These are phyloP conservation scores for Boletus sp. DNA, from an alignment of 1,284 basidiomycete species.

Conservation along the genomic window DNA sequence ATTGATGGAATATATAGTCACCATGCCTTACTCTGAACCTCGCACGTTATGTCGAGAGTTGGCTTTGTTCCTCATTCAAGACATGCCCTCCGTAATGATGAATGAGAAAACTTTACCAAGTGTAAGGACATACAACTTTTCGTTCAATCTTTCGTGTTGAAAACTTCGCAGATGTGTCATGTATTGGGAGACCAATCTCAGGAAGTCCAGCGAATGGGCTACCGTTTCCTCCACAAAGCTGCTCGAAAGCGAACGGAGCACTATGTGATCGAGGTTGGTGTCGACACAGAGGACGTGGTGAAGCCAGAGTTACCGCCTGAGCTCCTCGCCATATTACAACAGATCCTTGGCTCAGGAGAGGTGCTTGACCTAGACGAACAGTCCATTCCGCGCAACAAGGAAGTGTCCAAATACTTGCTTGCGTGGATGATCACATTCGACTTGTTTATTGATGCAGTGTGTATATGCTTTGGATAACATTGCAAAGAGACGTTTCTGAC, in stretches of 20 bases:
- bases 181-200: slow-evolving; percentile 63
- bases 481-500: slow-evolving; percentile 5
- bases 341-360: slow-evolving; percentile 41
- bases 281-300: slow-evolving; percentile 54
- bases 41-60: slow-evolving; percentile 64
- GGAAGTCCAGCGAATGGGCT: slow-evolving; percentile 68
- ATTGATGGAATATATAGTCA: slow-evolving; percentile 16
- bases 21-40: slow-evolving; percentile 48
- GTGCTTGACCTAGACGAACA: slow-evolving; percentile 35
- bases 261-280: slow-evolving; percentile 81
- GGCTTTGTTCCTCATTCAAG: slow-evolving; percentile 63
- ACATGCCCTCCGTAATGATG: slow-evolving; percentile 61
- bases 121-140: slow-evolving; percentile 36
- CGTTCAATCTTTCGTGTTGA: not conserved
- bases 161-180: slow-evolving; percentile 61
- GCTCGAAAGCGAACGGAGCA: slow-evolving; percentile 70
- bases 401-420: slow-evolving; percentile 66
- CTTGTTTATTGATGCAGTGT: slow-evolving; percentile 80
- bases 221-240: slow-evolving; percentile 60
- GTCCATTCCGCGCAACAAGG: slow-evolving; percentile 17
- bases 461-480: slow-evolving; percentile 27
- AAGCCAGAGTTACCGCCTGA: slow-evolving; percentile 60
- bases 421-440: slow-evolving; percentile 90
- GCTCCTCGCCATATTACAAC: slow-evolving; percentile 61
- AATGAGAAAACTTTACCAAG: slow-evolving; percentile 61